Evolutionary conservation across 176 grass and related monocot species (phyloP), one percentile per base, ranked within the genome.

Genomic region (Elymus sibiricus): DNA sequence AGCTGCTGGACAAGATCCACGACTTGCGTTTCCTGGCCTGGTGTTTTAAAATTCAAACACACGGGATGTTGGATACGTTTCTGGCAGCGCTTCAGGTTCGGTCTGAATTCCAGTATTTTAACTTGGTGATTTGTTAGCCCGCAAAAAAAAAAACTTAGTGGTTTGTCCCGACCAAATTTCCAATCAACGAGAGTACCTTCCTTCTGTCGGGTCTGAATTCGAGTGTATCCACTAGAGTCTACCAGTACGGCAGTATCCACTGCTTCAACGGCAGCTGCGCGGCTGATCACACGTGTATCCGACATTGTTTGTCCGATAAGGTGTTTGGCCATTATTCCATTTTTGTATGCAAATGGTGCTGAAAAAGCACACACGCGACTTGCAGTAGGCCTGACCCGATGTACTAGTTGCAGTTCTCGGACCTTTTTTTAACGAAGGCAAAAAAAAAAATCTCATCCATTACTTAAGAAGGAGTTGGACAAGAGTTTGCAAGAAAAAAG

Each of bases 1-100:
- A 15, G 35, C 44, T 21, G 11, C 64, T 34, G 44, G 46, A 49
- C 85, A 83, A 49, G 47, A 90, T 87, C 74, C 89, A 74, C 11
- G 11, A 7, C 67, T 80, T 22, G 74, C 35, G 74, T 24, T 46
- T 43, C 26, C 58, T 83, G 88, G 75, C 79, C 40, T 27, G 69
- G 13, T 28, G 71, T 78, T 37, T 46, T 27, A 29, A 69, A 47
- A 29, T 19, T n/a, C 9, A 29, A 4, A 3, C 15, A 46, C 43
- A 28, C 37, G 13, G 67, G 64, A 68, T 76, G 83, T 61, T 35
- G 64, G 77, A 34, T 49, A 11, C 26, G 13, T 64, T 22, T 11
- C 24, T 15, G 59, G 82, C 77, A 46, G 12, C 6, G 10, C 19
- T 67, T 59, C 69, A 32, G 67, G 15, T 25, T 66, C 26, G 17